Percentiles rank a stretch among this genome's conserved stretches.
Evolutionary conservation across 176 grass and related monocot genomes (phyloP).

Genomic region (Phoenix roebelenii): DNA sequence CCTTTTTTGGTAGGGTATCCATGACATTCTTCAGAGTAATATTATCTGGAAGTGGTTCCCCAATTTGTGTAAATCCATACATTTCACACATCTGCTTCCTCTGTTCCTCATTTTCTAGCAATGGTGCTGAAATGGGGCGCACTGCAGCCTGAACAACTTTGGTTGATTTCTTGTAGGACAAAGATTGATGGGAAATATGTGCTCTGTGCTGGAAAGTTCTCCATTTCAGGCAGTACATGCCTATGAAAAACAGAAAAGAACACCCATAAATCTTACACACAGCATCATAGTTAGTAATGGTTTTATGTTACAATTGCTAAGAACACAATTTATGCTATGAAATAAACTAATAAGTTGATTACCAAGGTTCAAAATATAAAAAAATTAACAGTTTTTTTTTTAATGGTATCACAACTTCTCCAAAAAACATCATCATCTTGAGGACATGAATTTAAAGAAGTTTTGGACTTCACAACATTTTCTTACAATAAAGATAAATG

Average conservation of each 20-base stretch:
- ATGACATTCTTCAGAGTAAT: conserved; percentile 81
- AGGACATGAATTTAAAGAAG: too few relatives aligned
- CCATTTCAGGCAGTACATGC: not conserved
- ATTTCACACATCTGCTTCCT: conserved; percentile 59
- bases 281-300: too few relatives aligned
- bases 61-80: conserved; percentile 84
- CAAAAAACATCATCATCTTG: too few relatives aligned
- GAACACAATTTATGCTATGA: too few relatives aligned
- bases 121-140: conserved; percentile 22
- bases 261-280: too few relatives aligned
- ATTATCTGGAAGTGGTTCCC: conserved; percentile 62
- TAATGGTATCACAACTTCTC: too few relatives aligned
- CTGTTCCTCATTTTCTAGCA: conserved; percentile 40
- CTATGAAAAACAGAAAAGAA: not conserved
- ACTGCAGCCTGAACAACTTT: conserved; percentile 35
- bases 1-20: conserved; percentile 88
- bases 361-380: too few relatives aligned
- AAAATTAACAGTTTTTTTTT: too few relatives aligned
- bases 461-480: too few relatives aligned
- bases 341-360: too few relatives aligned
- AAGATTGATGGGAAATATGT: conserved; percentile 22
- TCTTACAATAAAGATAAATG: too few relatives aligned
- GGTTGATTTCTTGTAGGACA: conserved; percentile 16
- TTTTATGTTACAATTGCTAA: too few relatives aligned
- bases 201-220: conserved; percentile 15